Conservation (phyloP, 2,329 filamentous ascomycete species). For the Cordyceps farinosa region DNA sequence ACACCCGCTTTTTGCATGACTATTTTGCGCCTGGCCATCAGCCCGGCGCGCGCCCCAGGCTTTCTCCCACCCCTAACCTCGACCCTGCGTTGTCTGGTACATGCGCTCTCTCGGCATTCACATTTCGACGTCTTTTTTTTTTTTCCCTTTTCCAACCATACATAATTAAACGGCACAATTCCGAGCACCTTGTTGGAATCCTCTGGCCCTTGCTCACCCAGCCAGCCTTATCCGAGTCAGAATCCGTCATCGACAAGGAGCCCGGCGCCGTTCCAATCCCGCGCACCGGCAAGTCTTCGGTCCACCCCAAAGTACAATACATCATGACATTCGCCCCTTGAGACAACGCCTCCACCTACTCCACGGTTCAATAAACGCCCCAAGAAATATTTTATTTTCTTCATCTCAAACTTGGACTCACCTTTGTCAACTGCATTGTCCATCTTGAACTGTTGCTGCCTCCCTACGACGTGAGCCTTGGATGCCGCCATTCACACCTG, state of each 20-base stretch:
- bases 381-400: neutral
- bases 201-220: no score
- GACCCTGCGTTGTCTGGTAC: neutral
- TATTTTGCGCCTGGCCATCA: neutral
- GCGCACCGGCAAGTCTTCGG: neutral
- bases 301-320: neutral
- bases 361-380: neutral
- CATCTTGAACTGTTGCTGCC: neutral
- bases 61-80: neutral
- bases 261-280: no score
- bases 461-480: neutral
- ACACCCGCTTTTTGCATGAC: conserved; percentile 15
- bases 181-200: no score
- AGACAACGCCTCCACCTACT: neutral
- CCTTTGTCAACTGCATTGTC: neutral
- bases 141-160: neutral
- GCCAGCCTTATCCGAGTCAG: no score
- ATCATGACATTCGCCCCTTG: conserved; percentile 12
- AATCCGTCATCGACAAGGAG: neutral
- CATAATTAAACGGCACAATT: no score
- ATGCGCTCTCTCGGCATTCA: neutral
- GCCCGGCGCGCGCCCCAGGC: neutral
- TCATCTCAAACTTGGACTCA: neutral
- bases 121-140: neutral
- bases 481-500: no score